Evolutionary conservation across 345 rosid species (phyloP), one percentile per base, ranked within the genome.

Genomic region (Gossypium longicalyx): DNA sequence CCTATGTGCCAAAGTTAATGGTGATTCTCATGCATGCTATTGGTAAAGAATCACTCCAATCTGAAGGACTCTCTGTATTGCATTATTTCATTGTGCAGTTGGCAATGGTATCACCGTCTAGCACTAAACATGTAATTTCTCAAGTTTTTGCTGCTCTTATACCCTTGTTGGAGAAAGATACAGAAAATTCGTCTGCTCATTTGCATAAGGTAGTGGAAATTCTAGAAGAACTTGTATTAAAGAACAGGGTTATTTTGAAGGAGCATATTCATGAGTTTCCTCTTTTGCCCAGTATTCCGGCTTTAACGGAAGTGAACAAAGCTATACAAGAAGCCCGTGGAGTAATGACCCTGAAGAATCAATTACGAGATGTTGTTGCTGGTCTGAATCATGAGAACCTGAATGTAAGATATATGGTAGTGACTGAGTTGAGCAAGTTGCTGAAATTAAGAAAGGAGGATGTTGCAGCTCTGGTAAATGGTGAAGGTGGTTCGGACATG

Each of bases 371-470:
- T 80, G 82, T 87, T 78, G 87, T 87, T 79, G 86, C 82, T 77
- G 93, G 98, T 82, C 77, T 94, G 85, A 87, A 87, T 73, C 95
- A 94, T 81, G 98, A 92, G 83, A 92, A 92, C 83, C 77, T 94
- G 93, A 94, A 94, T 85, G 98, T 94, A 66, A 91, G 98, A 77
- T 94, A 94, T 80, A 94, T 94, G 97, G 97, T 87, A 64, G 98
- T 84, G 17, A 91, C 96, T 82, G 98, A 94, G 81, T 83, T 94
- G 87, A 91, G 88, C 82, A 94, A 94, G 87, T 83, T 94, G 84
- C 83, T 94, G 71, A 86, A 84, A 80, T 72, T 77, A 41, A 87
- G 88, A 86, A 85, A 84, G 80, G 97, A 86, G 70, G 93, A 89
- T 75, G 87, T 92, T 78, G 82, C 93, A 77, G 86, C 88, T 80